A percentile compares a stretch with the other conserved stretches of the same genome.
Conservation (phyloP, 495 filamentous ascomycete species). For the Penicillium canariense region DNA sequence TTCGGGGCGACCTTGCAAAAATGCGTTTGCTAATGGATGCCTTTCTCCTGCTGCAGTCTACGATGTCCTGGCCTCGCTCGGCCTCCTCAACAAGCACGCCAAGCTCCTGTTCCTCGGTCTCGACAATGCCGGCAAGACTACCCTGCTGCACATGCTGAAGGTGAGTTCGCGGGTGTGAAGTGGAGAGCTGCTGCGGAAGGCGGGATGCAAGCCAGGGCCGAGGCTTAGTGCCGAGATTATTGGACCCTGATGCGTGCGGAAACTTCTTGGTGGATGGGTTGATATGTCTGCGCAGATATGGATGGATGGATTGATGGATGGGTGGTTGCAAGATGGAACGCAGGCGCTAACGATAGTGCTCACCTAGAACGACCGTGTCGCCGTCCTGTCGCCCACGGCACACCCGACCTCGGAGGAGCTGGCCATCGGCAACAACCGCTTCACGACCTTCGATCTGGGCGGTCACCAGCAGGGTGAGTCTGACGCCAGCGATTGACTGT, state of each 20-base stretch:
- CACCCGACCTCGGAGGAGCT: constrained; percentile 96
- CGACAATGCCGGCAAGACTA: constrained; percentile 98
- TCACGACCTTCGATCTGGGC: constrained; percentile 96
- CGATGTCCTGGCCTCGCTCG: constrained; percentile 86
- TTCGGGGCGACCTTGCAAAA: background rate
- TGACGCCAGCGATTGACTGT: background rate
- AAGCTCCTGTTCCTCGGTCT: constrained; percentile 93
- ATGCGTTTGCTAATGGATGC: constrained; percentile 12
- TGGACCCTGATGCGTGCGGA: background rate
- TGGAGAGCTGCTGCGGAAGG: background rate
- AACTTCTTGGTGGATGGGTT: background rate
- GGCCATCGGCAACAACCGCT: constrained; percentile 91
- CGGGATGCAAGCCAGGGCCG: background rate
- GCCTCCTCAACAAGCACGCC: constrained; percentile 93
- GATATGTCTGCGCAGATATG: background rate
- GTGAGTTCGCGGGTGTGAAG: constrained; percentile 44
- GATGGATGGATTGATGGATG: background rate
- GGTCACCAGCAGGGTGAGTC: constrained; percentile 90
- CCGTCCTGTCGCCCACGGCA: constrained; percentile 84
- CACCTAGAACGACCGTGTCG: constrained; percentile 88
- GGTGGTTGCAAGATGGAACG: background rate
- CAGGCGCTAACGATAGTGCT: constrained; percentile 14
- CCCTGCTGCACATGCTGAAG: constrained; percentile 89
- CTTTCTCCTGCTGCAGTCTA: constrained; percentile 61
- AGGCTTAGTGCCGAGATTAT: background rate